These are phyloP conservation scores for Melanopsichium pennsylvanicum DNA, from an alignment of 1,284 basidiomycete species.

Conservation along the genomic window DNA sequence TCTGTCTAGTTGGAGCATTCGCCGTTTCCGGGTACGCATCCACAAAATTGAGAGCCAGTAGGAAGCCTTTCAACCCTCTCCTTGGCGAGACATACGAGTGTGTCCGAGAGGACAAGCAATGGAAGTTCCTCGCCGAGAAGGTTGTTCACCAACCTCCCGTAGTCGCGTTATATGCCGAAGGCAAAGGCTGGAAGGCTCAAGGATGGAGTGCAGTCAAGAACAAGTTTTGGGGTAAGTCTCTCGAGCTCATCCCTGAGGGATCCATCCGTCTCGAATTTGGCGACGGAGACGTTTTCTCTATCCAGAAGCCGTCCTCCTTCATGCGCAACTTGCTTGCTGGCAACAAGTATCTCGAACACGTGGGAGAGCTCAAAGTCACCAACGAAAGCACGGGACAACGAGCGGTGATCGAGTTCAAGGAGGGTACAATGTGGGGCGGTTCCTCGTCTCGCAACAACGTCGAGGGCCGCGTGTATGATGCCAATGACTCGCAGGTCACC, in stretches of 20 bases:
- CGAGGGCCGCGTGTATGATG: conserved; percentile 57
- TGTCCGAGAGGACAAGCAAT: conserved; percentile 59
- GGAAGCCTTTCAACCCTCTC: conserved; percentile 65
- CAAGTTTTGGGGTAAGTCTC: conserved; percentile 65
- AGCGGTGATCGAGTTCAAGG: conserved; percentile 61
- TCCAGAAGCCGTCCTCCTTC: conserved; percentile 60
- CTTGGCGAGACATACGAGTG: conserved; percentile 65
- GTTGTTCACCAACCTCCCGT: conserved; percentile 64
- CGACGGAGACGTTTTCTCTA: conserved; percentile 57
- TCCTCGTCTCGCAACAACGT: conserved; percentile 53
- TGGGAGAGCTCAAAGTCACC: conserved; percentile 61
- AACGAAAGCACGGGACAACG: conserved; percentile 54
- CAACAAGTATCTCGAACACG: conserved; percentile 66
- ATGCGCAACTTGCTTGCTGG: conserved; percentile 65
- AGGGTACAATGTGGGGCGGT: conserved; percentile 62
- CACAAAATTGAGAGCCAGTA: conserved; percentile 61
- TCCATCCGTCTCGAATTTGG: conserved; percentile 52
- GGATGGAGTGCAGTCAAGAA: conserved; percentile 63
- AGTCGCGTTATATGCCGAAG: conserved; percentile 60
- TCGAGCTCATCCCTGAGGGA: conserved; percentile 64
- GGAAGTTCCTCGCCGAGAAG: conserved; percentile 63
- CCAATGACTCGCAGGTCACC: conserved; percentile 48
- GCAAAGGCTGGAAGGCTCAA: conserved; percentile 59
- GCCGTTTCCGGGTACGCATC: conserved; percentile 61
- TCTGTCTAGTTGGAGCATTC: conserved; percentile 60